Percentiles rank a stretch among this genome's conserved stretches.
These are phyloP conservation scores for Asterochloris sp. DNA, from an alignment of 139 green algal species.

Conservation along the genomic window DNA sequence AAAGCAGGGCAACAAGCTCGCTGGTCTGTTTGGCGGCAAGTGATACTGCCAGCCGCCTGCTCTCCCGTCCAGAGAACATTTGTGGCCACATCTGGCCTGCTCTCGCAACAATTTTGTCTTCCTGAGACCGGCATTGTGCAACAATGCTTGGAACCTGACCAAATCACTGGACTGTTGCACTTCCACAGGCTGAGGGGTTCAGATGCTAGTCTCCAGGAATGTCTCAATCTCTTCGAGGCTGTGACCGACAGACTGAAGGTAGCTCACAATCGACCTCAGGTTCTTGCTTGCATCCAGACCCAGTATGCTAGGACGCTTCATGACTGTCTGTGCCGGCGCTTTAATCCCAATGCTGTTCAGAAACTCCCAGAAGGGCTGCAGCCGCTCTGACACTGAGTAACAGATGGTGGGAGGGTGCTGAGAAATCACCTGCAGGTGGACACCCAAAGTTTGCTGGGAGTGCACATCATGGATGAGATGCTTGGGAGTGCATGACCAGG, in stretches of 20 bases:
- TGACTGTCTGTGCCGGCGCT: conserved; percentile 30
- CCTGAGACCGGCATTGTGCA: no score
- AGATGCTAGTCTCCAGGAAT: conserved; percentile 30
- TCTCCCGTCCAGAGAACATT: no score
- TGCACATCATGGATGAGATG: not conserved
- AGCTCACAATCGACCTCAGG: conserved; percentile 55
- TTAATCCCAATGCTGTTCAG: conserved; percentile 26
- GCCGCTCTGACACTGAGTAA: conserved; percentile 52
- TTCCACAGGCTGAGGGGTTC: no score
- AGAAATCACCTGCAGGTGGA: conserved; percentile 47
- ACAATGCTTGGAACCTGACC: no score
- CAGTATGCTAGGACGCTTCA: conserved; percentile 58
- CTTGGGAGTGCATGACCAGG: not conserved
- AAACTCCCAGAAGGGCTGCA: conserved; percentile 65
- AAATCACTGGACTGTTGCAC: no score
- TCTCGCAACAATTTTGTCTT: no score
- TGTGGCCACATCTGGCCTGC: no score
- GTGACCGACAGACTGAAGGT: conserved; percentile 42
- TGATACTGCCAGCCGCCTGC: no score
- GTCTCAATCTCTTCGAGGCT: conserved; percentile 32
- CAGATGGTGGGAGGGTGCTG: conserved; percentile 62
- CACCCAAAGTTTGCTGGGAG: not conserved
- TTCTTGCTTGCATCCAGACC: conserved; percentile 60
- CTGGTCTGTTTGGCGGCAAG: no score
- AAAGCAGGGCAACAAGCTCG: no score